A percentile compares a stretch with the other conserved stretches of the same genome.
phyloP scores from a whole-genome alignment of 257 asterid genomes.

The Solanum clarkiae region DNA sequence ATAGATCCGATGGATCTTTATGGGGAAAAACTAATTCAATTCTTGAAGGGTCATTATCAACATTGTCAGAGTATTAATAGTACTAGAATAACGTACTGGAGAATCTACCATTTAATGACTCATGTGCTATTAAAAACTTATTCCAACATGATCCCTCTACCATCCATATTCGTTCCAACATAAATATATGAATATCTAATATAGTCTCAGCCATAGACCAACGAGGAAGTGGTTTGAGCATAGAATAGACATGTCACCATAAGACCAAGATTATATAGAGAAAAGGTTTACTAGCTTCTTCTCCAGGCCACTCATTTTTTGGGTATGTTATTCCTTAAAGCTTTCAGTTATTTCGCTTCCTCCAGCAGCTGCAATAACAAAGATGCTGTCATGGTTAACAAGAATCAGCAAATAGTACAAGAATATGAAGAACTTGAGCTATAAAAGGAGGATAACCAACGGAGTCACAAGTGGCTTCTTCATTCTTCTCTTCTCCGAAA shows the following conservation, averaged over 20 bases:
- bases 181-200: not conserved
- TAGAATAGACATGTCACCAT: not conserved
- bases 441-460: slow-evolving; percentile 24
- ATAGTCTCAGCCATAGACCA: not conserved
- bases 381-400: not conserved
- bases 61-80: too few relatives aligned
- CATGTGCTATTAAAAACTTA: not conserved
- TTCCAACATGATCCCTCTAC: not conserved
- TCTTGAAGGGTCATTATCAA: too few relatives aligned
- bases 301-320: slow-evolving; percentile 29
- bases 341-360: slow-evolving; percentile 42
- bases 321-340: slow-evolving; percentile 33
- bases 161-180: not conserved
- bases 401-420: not conserved
- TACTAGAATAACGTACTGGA: too few relatives aligned
- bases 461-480: slow-evolving; percentile 18
- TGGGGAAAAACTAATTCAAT: too few relatives aligned
- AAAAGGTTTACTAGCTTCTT: slow-evolving; percentile 46
- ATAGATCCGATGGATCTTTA: too few relatives aligned
- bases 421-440: slow-evolving; percentile 34
- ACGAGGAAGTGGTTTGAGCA: too few relatives aligned
- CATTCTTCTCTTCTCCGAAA: slow-evolving; percentile 10
- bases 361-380: slow-evolving; percentile 27
- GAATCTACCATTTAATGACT: too few relatives aligned
- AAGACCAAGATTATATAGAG: not conserved